These are phyloP conservation scores for Furcasterigmium sp. DNA, from an alignment of 2,329 filamentous ascomycete genomes.

Conservation along the genomic window DNA sequence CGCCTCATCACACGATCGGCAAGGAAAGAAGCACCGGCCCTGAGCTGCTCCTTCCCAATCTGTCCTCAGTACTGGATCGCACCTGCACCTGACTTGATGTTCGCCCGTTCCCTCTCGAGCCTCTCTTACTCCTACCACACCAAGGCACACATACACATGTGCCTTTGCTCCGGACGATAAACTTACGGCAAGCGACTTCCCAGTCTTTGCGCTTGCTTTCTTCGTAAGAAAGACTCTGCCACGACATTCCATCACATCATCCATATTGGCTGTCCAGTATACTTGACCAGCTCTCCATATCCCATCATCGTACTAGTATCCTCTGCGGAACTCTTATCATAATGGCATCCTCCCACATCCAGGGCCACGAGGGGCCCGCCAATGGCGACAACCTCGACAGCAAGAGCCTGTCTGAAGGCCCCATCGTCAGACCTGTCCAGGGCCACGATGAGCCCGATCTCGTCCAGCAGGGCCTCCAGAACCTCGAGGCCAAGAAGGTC, in stretches of 20 bases:
- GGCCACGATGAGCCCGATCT: conserved; percentile 23
- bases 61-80: background rate
- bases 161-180: conserved; percentile 2
- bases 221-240: conserved; percentile 5
- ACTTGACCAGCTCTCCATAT: too few species aligned
- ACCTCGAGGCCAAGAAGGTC: conserved; percentile 47
- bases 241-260: background rate
- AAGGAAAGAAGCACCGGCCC: background rate
- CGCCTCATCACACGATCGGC: background rate
- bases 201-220: conserved; percentile 7
- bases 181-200: conserved; percentile 5
- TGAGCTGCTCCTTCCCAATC: background rate
- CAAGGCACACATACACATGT: conserved; percentile 4
- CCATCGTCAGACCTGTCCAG: background rate
- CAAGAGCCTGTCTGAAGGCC: background rate
- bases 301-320: too few species aligned
- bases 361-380: background rate
- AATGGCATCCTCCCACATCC: background rate
- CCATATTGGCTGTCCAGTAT: too few species aligned
- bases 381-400: background rate
- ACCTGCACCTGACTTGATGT: background rate
- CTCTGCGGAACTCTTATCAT: too few species aligned
- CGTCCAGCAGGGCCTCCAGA: conserved; percentile 46
- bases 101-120: background rate
- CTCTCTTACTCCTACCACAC: background rate